Conservation (phyloP, 2,329 filamentous ascomycete genomes). For the Leptographium galeiforme region DNA sequence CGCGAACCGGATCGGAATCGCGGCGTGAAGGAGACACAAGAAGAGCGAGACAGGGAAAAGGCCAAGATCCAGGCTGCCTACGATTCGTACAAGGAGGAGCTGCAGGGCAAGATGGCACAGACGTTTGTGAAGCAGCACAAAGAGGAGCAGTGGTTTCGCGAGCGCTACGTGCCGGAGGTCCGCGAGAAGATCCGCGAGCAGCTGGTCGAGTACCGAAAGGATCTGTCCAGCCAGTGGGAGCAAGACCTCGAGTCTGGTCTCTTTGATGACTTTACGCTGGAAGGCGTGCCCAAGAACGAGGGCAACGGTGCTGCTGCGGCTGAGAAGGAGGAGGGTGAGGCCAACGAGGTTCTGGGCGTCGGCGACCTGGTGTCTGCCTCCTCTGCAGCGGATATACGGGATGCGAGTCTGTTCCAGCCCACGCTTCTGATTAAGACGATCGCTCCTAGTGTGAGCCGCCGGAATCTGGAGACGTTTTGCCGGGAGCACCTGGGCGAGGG, state of each 20-base stretch:
- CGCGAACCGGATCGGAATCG: conserved; percentile 50
- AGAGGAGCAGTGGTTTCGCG: conserved; percentile 94
- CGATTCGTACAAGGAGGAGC: conserved; percentile 53
- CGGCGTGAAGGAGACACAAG: conserved; percentile 50
- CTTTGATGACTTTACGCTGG: conserved; percentile 90
- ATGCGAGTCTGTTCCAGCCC: conserved; percentile 78
- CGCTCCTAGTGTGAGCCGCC: conserved; percentile 85
- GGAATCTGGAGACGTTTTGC: conserved; percentile 87
- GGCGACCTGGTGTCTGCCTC: conserved; percentile 76
- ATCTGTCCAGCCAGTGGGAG: conserved; percentile 76
- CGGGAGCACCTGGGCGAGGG: conserved; percentile 86
- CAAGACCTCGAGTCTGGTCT: conserved; percentile 70
- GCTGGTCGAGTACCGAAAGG: conserved; percentile 66
- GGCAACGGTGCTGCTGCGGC: conserved; percentile 73
- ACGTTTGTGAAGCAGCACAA: conserved; percentile 87
- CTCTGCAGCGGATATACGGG: conserved; percentile 74
- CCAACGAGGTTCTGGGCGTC: conserved; percentile 85
- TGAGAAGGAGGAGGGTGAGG: conserved; percentile 93
- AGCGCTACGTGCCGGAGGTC: conserved; percentile 79
- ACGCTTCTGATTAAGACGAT: conserved; percentile 97
- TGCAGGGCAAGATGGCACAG: conserved; percentile 69
- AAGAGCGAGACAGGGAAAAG: conserved; percentile 69
- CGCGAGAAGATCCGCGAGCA: conserved; percentile 61
- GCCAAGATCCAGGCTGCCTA: conserved; percentile 61
- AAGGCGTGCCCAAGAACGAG: conserved; percentile 87